Conservation (phyloP, 306 rosid genomes). For the Vachellia collinsii region DNA sequence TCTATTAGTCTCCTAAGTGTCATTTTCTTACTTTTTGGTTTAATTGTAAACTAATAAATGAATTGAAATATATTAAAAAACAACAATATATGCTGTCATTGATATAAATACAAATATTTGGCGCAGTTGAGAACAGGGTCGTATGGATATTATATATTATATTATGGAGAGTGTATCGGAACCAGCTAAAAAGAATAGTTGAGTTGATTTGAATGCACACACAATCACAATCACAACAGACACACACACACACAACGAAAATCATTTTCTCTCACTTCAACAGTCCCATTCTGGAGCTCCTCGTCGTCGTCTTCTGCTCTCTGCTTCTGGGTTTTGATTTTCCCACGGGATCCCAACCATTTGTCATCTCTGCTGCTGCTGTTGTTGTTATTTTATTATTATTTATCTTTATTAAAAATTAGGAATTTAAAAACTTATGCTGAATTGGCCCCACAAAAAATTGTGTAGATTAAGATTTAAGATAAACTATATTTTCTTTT, state of each 20-base stretch:
- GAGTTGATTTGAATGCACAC: constrained; percentile 18
- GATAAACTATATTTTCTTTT: no score
- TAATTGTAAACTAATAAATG: no score
- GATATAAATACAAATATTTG: background rate
- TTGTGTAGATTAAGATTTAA: no score
- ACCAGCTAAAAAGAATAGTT: background rate
- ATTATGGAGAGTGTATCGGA: background rate
- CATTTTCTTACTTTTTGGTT: background rate
- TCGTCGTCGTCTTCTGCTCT: constrained; percentile 3
- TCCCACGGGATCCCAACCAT: background rate
- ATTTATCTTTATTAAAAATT: no score
- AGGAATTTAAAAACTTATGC: no score
- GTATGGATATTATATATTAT: background rate
- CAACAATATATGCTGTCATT: no score
- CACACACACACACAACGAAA: constrained; percentile 10
- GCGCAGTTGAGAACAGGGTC: background rate
- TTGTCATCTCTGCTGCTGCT: background rate
- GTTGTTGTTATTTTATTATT: no score
- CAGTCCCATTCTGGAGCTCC: constrained; percentile 8
- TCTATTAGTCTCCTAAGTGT: background rate
- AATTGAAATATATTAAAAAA: no score
- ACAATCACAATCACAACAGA: constrained; percentile 17
- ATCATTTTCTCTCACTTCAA: constrained; percentile 14
- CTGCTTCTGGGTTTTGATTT: background rate
- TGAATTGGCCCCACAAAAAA: no score